Percentiles rank a stretch among this genome's conserved stretches.
These are phyloP conservation scores for Lasiosphaeria hispida DNA, from an alignment of 495 filamentous ascomycete genomes.

Conservation along the genomic window DNA sequence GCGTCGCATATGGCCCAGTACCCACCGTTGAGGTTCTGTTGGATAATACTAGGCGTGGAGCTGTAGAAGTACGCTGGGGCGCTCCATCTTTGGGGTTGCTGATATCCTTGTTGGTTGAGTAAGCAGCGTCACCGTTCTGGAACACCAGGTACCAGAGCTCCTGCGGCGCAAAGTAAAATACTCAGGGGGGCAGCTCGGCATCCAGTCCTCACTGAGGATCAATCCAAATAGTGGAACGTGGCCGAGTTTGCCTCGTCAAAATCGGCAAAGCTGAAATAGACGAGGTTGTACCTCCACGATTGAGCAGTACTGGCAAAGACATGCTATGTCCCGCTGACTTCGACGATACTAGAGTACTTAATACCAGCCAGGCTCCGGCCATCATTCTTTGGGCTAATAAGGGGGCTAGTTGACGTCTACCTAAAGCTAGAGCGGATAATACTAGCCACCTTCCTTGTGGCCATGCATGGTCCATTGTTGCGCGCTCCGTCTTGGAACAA, in stretches of 20 bases:
- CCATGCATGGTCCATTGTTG: not conserved
- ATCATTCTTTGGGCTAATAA: slow-evolving; percentile 26
- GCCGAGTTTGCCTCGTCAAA: slow-evolving; percentile 17
- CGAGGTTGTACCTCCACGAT: slow-evolving; percentile 23
- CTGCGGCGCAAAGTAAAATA: slow-evolving; percentile 28
- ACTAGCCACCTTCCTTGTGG: not conserved
- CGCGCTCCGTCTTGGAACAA: too few relatives aligned
- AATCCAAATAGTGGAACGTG: slow-evolving; percentile 25
- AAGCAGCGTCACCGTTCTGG: slow-evolving; percentile 31
- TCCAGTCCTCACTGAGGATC: slow-evolving; percentile 21
- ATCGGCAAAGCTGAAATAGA: slow-evolving; percentile 27
- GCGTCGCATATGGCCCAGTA: slow-evolving; percentile 32
- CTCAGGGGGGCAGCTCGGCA: slow-evolving; percentile 28
- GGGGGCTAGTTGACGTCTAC: slow-evolving; percentile 24
- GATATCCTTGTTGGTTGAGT: slow-evolving; percentile 30
- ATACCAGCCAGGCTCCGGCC: slow-evolving; percentile 22
- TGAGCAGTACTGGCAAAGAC: slow-evolving; percentile 29
- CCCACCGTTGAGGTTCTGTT: slow-evolving; percentile 17
- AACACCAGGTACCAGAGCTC: slow-evolving; percentile 29
- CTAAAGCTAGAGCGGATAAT: slow-evolving; percentile 14
- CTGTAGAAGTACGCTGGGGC: slow-evolving; percentile 25
- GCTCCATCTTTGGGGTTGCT: slow-evolving; percentile 25
- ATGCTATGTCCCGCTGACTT: slow-evolving; percentile 28
- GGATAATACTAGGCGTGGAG: slow-evolving; percentile 20
- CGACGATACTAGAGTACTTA: slow-evolving; percentile 27